Conservation (phyloP, 495 filamentous ascomycete genomes). For the Aspergillus taichungensis region DNA sequence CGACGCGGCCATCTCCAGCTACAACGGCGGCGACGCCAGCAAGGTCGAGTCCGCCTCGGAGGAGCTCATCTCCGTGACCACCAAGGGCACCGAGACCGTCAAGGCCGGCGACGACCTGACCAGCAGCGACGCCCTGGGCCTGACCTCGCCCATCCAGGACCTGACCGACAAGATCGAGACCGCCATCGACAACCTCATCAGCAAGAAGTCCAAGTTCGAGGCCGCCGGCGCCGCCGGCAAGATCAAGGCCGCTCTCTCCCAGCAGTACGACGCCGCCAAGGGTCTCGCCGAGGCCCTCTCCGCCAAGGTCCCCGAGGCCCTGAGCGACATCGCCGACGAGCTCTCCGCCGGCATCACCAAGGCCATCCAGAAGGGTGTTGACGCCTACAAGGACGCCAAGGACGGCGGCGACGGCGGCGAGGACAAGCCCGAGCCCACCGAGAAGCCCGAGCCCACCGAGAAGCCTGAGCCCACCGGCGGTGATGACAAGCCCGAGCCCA, state of each 20-base stretch:
- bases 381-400: constrained; percentile 12
- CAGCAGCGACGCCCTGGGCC: constrained; percentile 20
- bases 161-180: constrained; percentile 21
- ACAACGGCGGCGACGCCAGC: constrained; percentile 21
- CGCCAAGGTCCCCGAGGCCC: constrained; percentile 23
- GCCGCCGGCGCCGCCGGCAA: constrained; percentile 19
- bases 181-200: constrained; percentile 21
- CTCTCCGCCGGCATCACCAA: constrained; percentile 25
- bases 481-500: constrained; percentile 7
- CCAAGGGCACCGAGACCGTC: constrained; percentile 19
- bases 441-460: neutral
- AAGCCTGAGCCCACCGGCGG: neutral
- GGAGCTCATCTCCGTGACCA: constrained; percentile 25
- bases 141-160: constrained; percentile 24
- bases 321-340: constrained; percentile 14
- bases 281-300: constrained; percentile 23
- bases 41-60: constrained; percentile 24
- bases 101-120: constrained; percentile 14
- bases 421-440: constrained; percentile 8
- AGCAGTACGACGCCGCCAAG: constrained; percentile 24
- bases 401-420: constrained; percentile 2
- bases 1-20: constrained; percentile 26
- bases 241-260: constrained; percentile 17
- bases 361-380: constrained; percentile 23
- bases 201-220: constrained; percentile 28